Evolutionary conservation across 108 stramenopile genomes (phyloP).

Genomic region (Bacterosira constricta): DNA sequence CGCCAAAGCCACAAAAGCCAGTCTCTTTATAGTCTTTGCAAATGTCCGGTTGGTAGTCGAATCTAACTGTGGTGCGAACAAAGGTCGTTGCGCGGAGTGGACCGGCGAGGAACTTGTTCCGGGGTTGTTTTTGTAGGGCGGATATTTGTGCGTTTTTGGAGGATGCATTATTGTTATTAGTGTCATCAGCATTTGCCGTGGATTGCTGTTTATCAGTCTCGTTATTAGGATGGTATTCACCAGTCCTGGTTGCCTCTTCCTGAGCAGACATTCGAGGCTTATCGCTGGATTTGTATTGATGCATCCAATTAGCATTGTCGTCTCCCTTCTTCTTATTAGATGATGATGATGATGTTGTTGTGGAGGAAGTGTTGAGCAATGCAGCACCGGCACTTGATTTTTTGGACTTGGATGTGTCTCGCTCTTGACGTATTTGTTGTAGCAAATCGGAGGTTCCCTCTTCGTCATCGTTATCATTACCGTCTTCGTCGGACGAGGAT

Average conservation of each 20-base stretch:
- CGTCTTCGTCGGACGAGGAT: constrained; percentile 14
- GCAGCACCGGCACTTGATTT: constrained; percentile 1
- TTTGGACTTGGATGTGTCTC: constrained; percentile 25
- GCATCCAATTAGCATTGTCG: constrained; percentile 27
- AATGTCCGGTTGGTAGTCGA: constrained; percentile 98
- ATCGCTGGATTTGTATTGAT: constrained; percentile 52
- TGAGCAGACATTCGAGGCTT: constrained; percentile 27
- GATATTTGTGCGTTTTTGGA: constrained; percentile 5
- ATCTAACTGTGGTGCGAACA: constrained; percentile 89
- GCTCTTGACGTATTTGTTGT: constrained; percentile 56
- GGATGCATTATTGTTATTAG: background rate
- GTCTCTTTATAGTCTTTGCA: constrained; percentile 99
- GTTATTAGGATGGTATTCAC: constrained; percentile 60
- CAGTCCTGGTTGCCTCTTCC: constrained; percentile 62
- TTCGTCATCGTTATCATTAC: constrained; percentile 6
- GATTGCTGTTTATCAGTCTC: constrained; percentile 6
- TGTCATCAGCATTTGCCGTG: background rate
- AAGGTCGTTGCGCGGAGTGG: constrained; percentile 88
- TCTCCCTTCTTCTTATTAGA: background rate
- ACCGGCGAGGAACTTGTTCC: constrained; percentile 83
- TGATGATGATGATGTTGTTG: background rate
- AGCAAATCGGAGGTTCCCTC: constrained; percentile 43
- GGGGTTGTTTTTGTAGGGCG: constrained; percentile 20
- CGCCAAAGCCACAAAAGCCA: constrained; percentile 99
- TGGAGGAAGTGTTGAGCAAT: constrained; percentile 4